A percentile compares a stretch with the other conserved stretches of the same genome.
phyloP scores from a whole-genome alignment of 306 rosid genomes.

The Inga oerstediana region DNA sequence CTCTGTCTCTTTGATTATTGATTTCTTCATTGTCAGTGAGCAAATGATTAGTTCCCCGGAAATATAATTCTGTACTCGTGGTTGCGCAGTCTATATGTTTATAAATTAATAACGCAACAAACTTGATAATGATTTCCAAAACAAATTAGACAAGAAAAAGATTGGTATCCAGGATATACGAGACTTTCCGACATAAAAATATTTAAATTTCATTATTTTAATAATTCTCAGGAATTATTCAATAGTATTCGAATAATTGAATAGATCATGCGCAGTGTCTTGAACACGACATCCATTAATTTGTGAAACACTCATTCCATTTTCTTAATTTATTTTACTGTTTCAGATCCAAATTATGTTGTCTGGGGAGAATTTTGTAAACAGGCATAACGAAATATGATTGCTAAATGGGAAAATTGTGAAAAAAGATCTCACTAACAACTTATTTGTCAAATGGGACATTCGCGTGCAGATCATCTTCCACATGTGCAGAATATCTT shows the following conservation, averaged over 20 bases:
- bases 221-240: not conserved
- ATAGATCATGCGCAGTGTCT: not conserved
- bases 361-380: not conserved
- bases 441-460: no score
- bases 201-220: not conserved
- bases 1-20: not conserved
- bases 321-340: not conserved
- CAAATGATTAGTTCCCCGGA: not conserved
- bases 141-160: not conserved
- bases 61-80: not conserved
- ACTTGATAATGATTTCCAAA: not conserved
- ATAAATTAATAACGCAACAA: not conserved
- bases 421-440: no score
- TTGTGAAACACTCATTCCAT: not conserved
- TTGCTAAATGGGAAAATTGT: no score
- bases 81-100: not conserved
- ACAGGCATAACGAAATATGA: not conserved
- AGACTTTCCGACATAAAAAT: not conserved
- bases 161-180: not conserved
- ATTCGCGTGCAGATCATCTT: no score
- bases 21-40: slow-evolving; percentile 1
- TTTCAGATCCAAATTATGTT: not conserved
- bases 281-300: not conserved
- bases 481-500: no score
- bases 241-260: not conserved